Conservation (phyloP, 768 basidiomycete species). For the Calocybe gangraenosa region DNA sequence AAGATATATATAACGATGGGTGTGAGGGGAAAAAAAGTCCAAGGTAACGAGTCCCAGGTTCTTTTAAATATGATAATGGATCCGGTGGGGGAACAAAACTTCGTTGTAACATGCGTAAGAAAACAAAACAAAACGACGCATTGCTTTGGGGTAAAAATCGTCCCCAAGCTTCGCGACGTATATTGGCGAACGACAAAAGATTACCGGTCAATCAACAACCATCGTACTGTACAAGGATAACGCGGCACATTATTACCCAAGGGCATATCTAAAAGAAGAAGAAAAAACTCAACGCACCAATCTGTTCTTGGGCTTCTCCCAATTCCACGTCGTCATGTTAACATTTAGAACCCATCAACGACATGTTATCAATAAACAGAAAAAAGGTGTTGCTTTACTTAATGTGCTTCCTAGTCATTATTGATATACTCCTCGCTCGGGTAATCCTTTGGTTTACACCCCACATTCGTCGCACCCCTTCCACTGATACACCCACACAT, state of each 20-base stretch:
- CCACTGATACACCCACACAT: slow-evolving; percentile 78
- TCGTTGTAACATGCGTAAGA: neutral
- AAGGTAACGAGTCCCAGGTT: too few relatives aligned
- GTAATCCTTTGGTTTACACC: slow-evolving; percentile 60
- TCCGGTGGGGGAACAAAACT: neutral
- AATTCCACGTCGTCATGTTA: slow-evolving; percentile 40
- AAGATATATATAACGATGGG: neutral
- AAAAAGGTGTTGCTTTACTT: slow-evolving; percentile 35
- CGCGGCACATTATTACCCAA: neutral
- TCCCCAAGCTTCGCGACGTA: neutral
- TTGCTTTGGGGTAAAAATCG: too few relatives aligned
- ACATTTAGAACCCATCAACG: slow-evolving; percentile 25
- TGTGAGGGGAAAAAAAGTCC: neutral
- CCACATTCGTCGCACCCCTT: slow-evolving; percentile 51
- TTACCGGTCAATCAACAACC: neutral
- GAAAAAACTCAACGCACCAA: slow-evolving; percentile 15
- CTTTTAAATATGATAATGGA: neutral
- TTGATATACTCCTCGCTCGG: slow-evolving; percentile 67
- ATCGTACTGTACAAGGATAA: neutral
- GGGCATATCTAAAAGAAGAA: neutral
- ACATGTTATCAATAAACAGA: neutral
- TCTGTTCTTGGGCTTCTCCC: slow-evolving; percentile 36
- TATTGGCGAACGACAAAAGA: neutral
- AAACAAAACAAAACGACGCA: neutral
- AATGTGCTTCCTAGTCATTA: slow-evolving; percentile 53